Base-by-base conservation (phyloP, 768 basidiomycete genomes). In the Auricularia sp. region DNA sequence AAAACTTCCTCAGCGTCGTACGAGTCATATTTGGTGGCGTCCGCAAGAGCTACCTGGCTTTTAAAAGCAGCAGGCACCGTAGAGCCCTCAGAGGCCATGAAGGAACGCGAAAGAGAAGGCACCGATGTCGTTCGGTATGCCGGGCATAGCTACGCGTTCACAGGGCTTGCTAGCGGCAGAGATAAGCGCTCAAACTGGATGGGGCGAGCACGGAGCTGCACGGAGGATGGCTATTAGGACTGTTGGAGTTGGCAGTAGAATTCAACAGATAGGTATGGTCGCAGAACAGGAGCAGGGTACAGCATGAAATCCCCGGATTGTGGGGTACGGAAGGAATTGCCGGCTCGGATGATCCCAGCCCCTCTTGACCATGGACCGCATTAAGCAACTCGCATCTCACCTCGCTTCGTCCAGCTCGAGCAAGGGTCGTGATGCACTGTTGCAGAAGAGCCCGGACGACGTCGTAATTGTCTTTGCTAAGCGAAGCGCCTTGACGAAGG, bases 381-480 rank as follows among this genome's bases (percentile, higher is more conserved):
- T 89, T 62, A 84, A 80, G 72, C 85, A 88, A 74, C 76, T 89
- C 33, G 82, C 82, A 36, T 81, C 84, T 51, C 89, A 89, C 70
- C 73, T 89, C 63, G 70, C 77, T 21, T 71, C 75, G 3, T 70
- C 80, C 13, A n/a, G n/a, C 18, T 73, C 80, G 18, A 73, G 69
- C 34, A 61, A 44, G 18, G 84, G 83, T n/a, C 71, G 84, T 6
- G 74, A 79, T 29, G 77, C 79, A 16, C 77, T 91, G 61, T 78
- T 84, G 67, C 77, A 75, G 54, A 86, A 89, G 72, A 80, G 74
- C 62, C 83, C 84, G 3, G 84, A 91, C 14, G 56, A 59, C 29
- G 86, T 92, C 13, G 91, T 92, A 72, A 83, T 92, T 66, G 91
- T 90, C 2, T 82, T 90, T 79, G 88, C 90, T 65, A 85, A 88